Conservation (phyloP, 768 basidiomycete species). For the Clavulina sp. region DNA sequence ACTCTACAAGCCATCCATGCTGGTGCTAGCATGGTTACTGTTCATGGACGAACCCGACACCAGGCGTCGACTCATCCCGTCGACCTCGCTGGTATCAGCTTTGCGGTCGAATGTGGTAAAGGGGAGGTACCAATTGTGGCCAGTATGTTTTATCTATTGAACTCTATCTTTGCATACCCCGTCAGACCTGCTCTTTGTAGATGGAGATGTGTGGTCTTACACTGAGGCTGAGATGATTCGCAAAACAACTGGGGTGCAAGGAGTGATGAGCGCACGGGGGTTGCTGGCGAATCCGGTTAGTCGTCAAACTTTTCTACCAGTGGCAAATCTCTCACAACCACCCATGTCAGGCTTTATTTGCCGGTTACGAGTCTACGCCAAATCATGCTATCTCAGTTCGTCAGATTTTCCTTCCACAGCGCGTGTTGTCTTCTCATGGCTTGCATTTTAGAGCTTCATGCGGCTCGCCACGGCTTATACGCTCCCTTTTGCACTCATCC, state of each 20-base stretch:
- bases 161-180: not conserved
- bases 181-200: not conserved
- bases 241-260: slow-evolving; percentile 21
- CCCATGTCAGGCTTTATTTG: slow-evolving; percentile 22
- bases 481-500: slow-evolving; percentile 26
- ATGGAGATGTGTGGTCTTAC: slow-evolving; percentile 27
- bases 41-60: slow-evolving; percentile 29
- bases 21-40: slow-evolving; percentile 20
- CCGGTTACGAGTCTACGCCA: slow-evolving; percentile 23
- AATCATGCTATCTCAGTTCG: slow-evolving; percentile 19
- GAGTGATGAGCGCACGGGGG: slow-evolving; percentile 31
- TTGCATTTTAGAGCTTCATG: slow-evolving; percentile 18
- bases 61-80: slow-evolving; percentile 27
- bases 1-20: slow-evolving; percentile 19
- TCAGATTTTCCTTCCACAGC: not conserved
- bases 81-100: slow-evolving; percentile 22
- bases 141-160: slow-evolving; percentile 9
- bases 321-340: not conserved
- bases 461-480: slow-evolving; percentile 20
- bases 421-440: not conserved
- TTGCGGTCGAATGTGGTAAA: slow-evolving; percentile 24
- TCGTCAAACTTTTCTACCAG: not conserved
- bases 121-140: slow-evolving; percentile 26
- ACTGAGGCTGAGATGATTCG: slow-evolving; percentile 22
- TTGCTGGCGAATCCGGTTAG: slow-evolving; percentile 27